Evolutionary conservation across 1,139 yeast genomes (phyloP), one percentile per base, ranked within the genome.

Genomic region (Geotrichum histeridarum): DNA sequence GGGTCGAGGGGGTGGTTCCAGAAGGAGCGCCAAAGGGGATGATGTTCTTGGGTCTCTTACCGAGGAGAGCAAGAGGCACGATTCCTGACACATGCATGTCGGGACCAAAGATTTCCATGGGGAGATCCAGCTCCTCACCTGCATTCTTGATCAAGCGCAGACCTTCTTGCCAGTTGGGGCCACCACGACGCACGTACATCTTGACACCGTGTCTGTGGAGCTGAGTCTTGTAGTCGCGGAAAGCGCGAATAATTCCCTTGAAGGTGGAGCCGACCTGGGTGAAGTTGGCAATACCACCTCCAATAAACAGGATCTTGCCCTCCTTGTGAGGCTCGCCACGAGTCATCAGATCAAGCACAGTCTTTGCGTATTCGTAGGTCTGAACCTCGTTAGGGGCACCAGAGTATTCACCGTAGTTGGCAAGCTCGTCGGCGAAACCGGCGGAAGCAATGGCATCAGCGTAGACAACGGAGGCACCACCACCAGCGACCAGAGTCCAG

Each of bases 101-200:
- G n/a, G 78, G 78, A 14, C 78, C 78, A 60, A 70, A 74, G 57
- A 75, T 73, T 66, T 74, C 77, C 78, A 74, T 73, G 45, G 77
- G 76, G 58, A 74, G 63, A 48, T 70, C 73, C 39, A 75, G 70
- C 61, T 74, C 77, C 63, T 75, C 76, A 48, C 77, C 77, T 46
- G 77, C 76, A 52, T 70, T 68, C 67, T 70, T 72, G 66, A 74
- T 69, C 53, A 74, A 70, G 43, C 77, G 70, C 56, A 74, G 68
- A 58, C 78, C 78, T 62, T 74, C 77, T 63, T 73, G 76, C 77
- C 77, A 74, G 70, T 74, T 74, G 56, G 78, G 78, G 43, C 78
- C 78, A 54, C 78, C 78, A 43, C 78, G 73, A 55, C 78, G 73
- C 53, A 75, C 74, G 63, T 68, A 74, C 61, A 74, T 72, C 56